A percentile compares a stretch with the other conserved stretches of the same genome.
Evolutionary conservation across 148 eudicot species (phyloP).

Genomic region (Dianthus caryophyllus): DNA sequence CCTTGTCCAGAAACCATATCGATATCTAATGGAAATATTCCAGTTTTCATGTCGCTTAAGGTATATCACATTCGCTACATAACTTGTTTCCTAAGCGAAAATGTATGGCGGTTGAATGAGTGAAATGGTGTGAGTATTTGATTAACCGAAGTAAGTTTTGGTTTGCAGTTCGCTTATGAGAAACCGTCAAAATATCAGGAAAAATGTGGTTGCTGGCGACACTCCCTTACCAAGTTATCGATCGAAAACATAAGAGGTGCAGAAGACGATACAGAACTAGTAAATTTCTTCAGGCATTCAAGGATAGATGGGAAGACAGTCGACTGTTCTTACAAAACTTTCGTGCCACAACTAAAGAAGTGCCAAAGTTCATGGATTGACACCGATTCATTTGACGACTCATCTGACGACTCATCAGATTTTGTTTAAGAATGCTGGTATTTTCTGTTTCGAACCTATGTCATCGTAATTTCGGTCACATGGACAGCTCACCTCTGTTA

Average conservation of each 20-base stretch:
- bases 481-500: no score
- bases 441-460: no score
- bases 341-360: background rate
- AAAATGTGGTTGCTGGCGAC: constrained; percentile 19
- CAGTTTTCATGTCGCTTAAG: background rate
- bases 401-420: no score
- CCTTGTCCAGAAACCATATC: constrained; percentile 9
- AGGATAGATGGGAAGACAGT: constrained; percentile 16
- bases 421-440: no score
- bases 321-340: constrained; percentile 3
- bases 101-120: no score
- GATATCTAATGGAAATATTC: background rate
- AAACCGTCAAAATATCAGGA: constrained; percentile 6
- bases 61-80: no score
- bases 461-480: no score
- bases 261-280: constrained; percentile 15
- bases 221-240: constrained; percentile 3
- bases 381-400: no score
- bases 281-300: background rate
- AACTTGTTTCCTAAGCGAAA: no score
- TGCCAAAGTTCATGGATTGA: background rate
- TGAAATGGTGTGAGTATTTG: no score
- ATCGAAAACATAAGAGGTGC: constrained; percentile 7
- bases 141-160: background rate
- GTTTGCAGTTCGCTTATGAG: constrained; percentile 10